phyloP scores from a whole-genome alignment of 805 yeast species.

The Saturnispora gosingensis region DNA sequence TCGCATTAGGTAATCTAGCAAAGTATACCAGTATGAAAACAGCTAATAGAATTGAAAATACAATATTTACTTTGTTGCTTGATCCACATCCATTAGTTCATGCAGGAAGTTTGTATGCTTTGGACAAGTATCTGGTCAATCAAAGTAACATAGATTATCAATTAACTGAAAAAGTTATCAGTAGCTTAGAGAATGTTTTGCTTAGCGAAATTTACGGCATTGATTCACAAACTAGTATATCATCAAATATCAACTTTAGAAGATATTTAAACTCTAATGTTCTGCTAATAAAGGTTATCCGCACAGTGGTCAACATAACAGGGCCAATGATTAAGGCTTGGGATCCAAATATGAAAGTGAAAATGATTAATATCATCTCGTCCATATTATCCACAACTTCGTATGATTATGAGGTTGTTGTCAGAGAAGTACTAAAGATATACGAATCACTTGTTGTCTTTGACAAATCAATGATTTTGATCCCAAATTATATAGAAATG shows the following conservation, averaged over 20 bases:
- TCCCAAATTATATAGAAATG: slow-evolving; percentile 22
- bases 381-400: slow-evolving; percentile 28
- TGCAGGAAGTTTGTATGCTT: slow-evolving; percentile 56
- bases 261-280: slow-evolving; percentile 33
- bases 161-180: slow-evolving; percentile 36
- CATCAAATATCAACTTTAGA: slow-evolving; percentile 42
- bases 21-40: slow-evolving; percentile 24
- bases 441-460: slow-evolving; percentile 40
- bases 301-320: slow-evolving; percentile 37
- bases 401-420: slow-evolving; percentile 29
- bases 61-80: slow-evolving; percentile 46
- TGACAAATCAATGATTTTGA: slow-evolving; percentile 27
- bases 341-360: slow-evolving; percentile 21
- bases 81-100: slow-evolving; percentile 88
- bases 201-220: slow-evolving; percentile 42
- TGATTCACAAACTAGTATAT: slow-evolving; percentile 32
- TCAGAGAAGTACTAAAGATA: slow-evolving; percentile 32
- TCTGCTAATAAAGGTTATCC: slow-evolving; percentile 35
- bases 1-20: slow-evolving; percentile 31
- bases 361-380: slow-evolving; percentile 1
- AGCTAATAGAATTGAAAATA: slow-evolving; percentile 41
- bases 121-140: slow-evolving; percentile 39
- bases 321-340: slow-evolving; percentile 48
- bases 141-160: slow-evolving; percentile 17
- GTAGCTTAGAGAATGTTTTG: slow-evolving; percentile 31